A percentile compares a stretch with the other conserved stretches of the same genome.
These are phyloP conservation scores for Hypoxylon sp. DNA, from an alignment of 2,329 filamentous ascomycete species.

Conservation along the genomic window DNA sequence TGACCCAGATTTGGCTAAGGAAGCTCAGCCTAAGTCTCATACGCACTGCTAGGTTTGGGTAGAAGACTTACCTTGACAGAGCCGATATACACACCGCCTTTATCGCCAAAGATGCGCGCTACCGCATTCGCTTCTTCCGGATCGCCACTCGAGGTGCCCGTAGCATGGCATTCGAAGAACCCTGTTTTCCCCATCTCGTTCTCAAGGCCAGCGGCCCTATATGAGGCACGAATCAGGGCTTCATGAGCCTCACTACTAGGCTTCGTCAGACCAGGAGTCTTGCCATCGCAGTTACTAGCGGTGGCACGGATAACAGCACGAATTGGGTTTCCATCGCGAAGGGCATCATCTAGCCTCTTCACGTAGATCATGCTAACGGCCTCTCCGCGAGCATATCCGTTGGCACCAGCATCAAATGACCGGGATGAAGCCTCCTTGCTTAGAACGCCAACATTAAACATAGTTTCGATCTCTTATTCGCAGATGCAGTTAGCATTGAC, in stretches of 20 bases:
- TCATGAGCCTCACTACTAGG: slow-evolving; percentile 1
- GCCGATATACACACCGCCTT: neutral
- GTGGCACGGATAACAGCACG: slow-evolving; percentile 38
- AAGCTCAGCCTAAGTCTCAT: neutral
- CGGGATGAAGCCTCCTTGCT: neutral
- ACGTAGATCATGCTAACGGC: slow-evolving; percentile 20
- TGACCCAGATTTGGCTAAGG: slow-evolving; percentile 50
- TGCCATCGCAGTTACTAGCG: neutral
- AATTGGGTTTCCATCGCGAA: slow-evolving; percentile 52
- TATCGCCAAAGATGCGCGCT: neutral
- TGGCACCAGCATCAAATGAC: slow-evolving; percentile 24
- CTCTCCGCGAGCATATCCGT: slow-evolving; percentile 42
- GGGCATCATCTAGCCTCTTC: slow-evolving; percentile 27
- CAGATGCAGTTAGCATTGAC: neutral
- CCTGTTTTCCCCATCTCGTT: neutral
- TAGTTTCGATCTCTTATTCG: neutral
- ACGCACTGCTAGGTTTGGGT: neutral
- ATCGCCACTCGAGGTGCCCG: neutral
- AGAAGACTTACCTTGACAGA: neutral
- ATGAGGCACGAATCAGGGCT: neutral
- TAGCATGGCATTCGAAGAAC: slow-evolving; percentile 3
- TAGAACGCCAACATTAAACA: neutral
- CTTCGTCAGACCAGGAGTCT: neutral
- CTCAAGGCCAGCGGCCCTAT: slow-evolving; percentile 1
- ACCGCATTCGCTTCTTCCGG: neutral